Evolutionary conservation across 805 yeast genomes (phyloP), one percentile per base, ranked within the genome.

Genomic region (Scheffersomyces lignosus): DNA sequence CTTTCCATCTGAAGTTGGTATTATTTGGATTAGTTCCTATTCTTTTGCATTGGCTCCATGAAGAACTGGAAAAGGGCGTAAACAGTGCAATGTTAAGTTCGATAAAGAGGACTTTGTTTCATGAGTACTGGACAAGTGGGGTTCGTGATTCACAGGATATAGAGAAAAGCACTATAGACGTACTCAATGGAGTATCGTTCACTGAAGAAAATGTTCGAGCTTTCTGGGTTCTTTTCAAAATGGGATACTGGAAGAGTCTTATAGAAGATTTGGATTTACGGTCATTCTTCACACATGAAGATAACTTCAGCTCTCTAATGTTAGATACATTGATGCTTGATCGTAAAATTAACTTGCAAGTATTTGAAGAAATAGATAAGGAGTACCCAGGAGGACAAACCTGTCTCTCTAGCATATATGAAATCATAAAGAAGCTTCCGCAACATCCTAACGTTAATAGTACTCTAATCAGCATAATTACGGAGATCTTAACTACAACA

Each of bases 1-100:
- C 58, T n/a, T 45, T 66, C 37, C 54, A 66, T 34, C 70, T 62
- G 68, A 47, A 52, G 10, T 48, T 41, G 40, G 42, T 55, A 10
- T 42, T 66, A 18, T 67, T 54, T 40, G 30, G 59, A 26, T 46
- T 68, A 18, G 45, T 65, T 2, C 73, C 73, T 1, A 54, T 57
- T 0, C 38, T 66, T 2, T 45, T 65, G 1, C 71, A 67, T 31
- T 67, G 72, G 73, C 52, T 66, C 14, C 38, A 47, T 18, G 70
- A 63, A 30, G 58, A 58, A 37, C n/a, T 14, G 13, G 13, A 24
- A 13, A 26, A 31, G 17, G n/a, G 36, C 12, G 13, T 27, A 14
- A 23, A 16, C 3, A 15, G 26, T 13, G 18, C 22, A 4, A 7
- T 31, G 7, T 28, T 27, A 13, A 40, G 33, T 22, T 29, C 45